These are phyloP conservation scores for Phaeosphaeria sp. DNA, from an alignment of 2,329 filamentous ascomycete genomes.

Conservation along the genomic window DNA sequence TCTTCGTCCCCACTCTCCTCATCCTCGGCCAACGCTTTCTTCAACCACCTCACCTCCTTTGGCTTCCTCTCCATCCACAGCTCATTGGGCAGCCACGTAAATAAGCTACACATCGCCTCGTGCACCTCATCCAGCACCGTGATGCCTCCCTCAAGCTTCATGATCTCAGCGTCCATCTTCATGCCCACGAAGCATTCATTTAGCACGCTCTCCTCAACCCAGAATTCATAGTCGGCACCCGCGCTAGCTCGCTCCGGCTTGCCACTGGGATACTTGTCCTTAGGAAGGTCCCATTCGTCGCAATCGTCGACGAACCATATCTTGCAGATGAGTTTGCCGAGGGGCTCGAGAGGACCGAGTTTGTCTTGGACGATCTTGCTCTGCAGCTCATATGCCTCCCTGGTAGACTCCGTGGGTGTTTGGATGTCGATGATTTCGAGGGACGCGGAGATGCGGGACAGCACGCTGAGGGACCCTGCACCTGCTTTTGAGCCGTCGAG, in stretches of 20 bases:
- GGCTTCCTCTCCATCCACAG: slow-evolving; percentile 41
- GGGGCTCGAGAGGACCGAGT: slow-evolving; percentile 53
- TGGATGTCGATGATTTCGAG: slow-evolving; percentile 58
- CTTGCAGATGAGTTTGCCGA: slow-evolving; percentile 62
- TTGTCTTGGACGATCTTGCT: slow-evolving; percentile 45
- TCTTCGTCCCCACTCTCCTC: slow-evolving; percentile 18
- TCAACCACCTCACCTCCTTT: slow-evolving; percentile 32
- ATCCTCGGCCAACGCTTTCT: slow-evolving; percentile 27
- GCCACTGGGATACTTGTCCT: slow-evolving; percentile 31
- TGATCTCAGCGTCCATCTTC: slow-evolving; percentile 50
- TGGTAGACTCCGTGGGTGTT: slow-evolving; percentile 51
- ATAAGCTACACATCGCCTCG: slow-evolving; percentile 53
- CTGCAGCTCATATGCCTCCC: slow-evolving; percentile 55
- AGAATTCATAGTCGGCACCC: slow-evolving; percentile 61
- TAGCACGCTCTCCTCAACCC: slow-evolving; percentile 70
- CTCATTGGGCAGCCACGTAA: slow-evolving; percentile 54
- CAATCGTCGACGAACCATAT: slow-evolving; percentile 56
- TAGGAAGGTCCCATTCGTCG: slow-evolving; percentile 48
- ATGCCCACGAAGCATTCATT: slow-evolving; percentile 66
- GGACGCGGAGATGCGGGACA: slow-evolving; percentile 28
- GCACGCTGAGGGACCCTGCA: slow-evolving; percentile 19
- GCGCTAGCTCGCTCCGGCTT: slow-evolving; percentile 26
- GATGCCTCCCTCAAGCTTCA: slow-evolving; percentile 33
- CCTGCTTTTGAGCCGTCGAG: no score
- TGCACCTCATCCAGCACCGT: slow-evolving; percentile 48